These are phyloP conservation scores for Narthecium ossifragum DNA, from an alignment of 106 monocot genomes.

Conservation along the genomic window DNA sequence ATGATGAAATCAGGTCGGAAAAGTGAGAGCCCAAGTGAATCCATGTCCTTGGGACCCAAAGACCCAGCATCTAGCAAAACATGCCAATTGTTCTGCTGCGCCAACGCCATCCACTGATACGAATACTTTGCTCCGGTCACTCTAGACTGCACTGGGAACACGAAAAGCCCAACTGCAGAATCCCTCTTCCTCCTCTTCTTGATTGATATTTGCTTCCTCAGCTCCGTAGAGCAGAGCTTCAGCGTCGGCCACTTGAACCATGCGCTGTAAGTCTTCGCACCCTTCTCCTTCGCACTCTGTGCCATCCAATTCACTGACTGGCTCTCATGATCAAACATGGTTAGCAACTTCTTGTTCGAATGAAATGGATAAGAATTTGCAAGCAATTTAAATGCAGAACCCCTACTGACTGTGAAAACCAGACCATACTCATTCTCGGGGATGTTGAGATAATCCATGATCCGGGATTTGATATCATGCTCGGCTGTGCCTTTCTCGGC, in stretches of 20 bases:
- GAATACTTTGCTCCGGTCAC: constrained; percentile 91
- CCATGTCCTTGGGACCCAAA: constrained; percentile 97
- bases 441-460: constrained; percentile 92
- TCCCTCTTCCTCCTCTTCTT: constrained; percentile 80
- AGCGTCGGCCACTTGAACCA: constrained; percentile 86
- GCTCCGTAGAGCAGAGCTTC: constrained; percentile 71
- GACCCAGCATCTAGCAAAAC: constrained; percentile 96
- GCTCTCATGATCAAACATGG: constrained; percentile 98
- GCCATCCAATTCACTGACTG: constrained; percentile 92
- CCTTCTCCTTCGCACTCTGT: constrained; percentile 81
- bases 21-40: constrained; percentile 85
- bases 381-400: constrained; percentile 83
- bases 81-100: constrained; percentile 98
- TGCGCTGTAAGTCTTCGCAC: constrained; percentile 72
- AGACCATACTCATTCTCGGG: constrained; percentile 91
- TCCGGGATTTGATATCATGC: constrained; percentile 68
- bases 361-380: constrained; percentile 92
- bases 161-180: constrained; percentile 76
- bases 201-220: constrained; percentile 64
- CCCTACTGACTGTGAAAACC: constrained; percentile 88
- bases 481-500: constrained; percentile 83
- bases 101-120: constrained; percentile 99
- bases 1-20: constrained; percentile 97
- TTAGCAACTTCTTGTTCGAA: constrained; percentile 87
- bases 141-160: constrained; percentile 90